Conservation (phyloP, 202 grass and related monocot genomes). For the Carex sylvatica region DNA sequence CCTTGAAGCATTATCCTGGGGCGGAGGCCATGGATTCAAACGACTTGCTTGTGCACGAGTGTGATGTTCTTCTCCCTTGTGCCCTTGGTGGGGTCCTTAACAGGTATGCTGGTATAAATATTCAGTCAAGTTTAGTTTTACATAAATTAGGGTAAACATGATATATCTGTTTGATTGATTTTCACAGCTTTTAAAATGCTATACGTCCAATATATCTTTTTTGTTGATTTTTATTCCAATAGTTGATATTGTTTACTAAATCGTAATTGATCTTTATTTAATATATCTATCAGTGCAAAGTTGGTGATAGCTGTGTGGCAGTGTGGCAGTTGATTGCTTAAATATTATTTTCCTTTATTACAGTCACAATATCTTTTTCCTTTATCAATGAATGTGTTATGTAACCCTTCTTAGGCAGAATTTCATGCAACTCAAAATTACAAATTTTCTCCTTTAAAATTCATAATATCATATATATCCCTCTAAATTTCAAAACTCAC, state of each 20-base stretch:
- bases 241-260: background rate
- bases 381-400: background rate
- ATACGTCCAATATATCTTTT: background rate
- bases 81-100: slow-evolving; percentile 89
- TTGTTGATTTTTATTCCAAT: background rate
- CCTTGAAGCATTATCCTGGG: slow-evolving; percentile 70
- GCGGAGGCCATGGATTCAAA: slow-evolving; percentile 59
- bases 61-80: slow-evolving; percentile 89
- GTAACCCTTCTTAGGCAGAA: background rate
- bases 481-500: too few species aligned
- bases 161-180: background rate
- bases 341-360: slow-evolving; percentile 7
- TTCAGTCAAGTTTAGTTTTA: background rate
- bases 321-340: background rate
- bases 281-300: background rate
- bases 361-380: background rate
- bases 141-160: too few species aligned
- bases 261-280: background rate
- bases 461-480: too few species aligned
- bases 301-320: background rate
- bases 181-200: background rate
- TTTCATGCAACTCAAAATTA: too few species aligned
- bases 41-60: slow-evolving; percentile 74
- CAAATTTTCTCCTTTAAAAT: too few species aligned
- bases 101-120: slow-evolving; percentile 33